Percentiles rank a stretch among this genome's conserved stretches.
These are phyloP conservation scores for Saccharomycopsis hybrid DNA, from an alignment of 1,139 yeast species.

Conservation along the genomic window DNA sequence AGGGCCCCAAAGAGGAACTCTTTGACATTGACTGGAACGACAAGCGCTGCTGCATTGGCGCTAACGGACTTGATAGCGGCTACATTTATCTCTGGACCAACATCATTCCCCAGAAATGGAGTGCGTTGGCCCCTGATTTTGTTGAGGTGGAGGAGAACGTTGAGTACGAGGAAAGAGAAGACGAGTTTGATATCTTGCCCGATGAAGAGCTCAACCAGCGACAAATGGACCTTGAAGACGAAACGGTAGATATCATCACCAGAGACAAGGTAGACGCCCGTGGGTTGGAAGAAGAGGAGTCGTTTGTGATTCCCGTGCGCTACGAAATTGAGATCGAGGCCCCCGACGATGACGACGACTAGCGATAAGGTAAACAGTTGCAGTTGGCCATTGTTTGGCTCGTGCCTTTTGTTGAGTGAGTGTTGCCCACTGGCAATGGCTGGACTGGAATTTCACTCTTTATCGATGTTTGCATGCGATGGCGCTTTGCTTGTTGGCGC, in stretches of 20 bases:
- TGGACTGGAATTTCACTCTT: too few relatives aligned
- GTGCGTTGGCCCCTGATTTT: slow-evolving; percentile 94
- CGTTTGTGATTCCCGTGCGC: slow-evolving; percentile 18
- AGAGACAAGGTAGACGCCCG: slow-evolving; percentile 35
- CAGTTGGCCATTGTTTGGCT: too few relatives aligned
- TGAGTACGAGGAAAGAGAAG: slow-evolving; percentile 82
- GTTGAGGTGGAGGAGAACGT: slow-evolving; percentile 91
- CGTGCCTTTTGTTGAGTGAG: too few relatives aligned
- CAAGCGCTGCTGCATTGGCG: slow-evolving; percentile 65
- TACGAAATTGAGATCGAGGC: slow-evolving; percentile 9
- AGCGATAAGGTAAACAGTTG: background rate
- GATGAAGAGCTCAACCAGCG: slow-evolving; percentile 60
- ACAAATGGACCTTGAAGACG: slow-evolving; percentile 63
- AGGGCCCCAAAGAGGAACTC: slow-evolving; percentile 86
- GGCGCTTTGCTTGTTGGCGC: too few relatives aligned
- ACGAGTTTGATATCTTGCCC: slow-evolving; percentile 76
- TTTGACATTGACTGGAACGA: slow-evolving; percentile 85
- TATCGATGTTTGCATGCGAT: too few relatives aligned
- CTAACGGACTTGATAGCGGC: slow-evolving; percentile 89
- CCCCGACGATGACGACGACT: background rate
- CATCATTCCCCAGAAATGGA: slow-evolving; percentile 87
- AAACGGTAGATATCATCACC: slow-evolving; percentile 59
- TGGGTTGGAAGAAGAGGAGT: slow-evolving; percentile 14
- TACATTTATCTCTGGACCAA: slow-evolving; percentile 78
- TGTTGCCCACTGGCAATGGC: too few relatives aligned